Percentiles rank a stretch among this genome's conserved stretches.
phyloP scores from a whole-genome alignment of 345 rosid species.

The Noccaea caerulescens region DNA sequence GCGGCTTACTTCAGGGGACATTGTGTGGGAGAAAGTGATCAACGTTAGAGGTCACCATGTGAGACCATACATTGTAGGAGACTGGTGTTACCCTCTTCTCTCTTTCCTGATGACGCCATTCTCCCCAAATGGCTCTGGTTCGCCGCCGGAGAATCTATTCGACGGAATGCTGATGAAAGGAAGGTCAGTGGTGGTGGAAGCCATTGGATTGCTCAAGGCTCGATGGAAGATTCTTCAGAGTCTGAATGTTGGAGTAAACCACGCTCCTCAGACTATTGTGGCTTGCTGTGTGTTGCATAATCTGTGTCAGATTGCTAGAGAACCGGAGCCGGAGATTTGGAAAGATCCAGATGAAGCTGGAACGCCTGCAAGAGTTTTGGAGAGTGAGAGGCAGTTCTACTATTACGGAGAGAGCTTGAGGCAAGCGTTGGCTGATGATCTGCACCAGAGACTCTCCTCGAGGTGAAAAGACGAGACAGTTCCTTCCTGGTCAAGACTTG shows the following conservation, averaged over 20 bases:
- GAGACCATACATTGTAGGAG: constrained; percentile 90
- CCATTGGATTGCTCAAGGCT: constrained; percentile 84
- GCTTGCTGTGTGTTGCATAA: constrained; percentile 99
- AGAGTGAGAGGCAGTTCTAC: constrained; percentile 78
- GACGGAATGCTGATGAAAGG: constrained; percentile 99
- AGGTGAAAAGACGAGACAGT: constrained; percentile 47
- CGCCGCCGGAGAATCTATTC: constrained; percentile 87
- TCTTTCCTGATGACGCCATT: constrained; percentile 92
- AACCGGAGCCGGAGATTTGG: constrained; percentile 90
- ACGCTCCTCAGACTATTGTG: constrained; percentile 95
- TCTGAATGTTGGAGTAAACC: constrained; percentile 89
- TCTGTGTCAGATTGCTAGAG: constrained; percentile 92
- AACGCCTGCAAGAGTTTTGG: constrained; percentile 65
- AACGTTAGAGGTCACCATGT: constrained; percentile 83
- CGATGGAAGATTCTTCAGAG: constrained; percentile 97
- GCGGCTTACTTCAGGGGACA: constrained; percentile 80
- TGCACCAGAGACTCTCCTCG: constrained; percentile 89
- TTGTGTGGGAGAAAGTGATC: constrained; percentile 88
- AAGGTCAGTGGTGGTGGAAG: constrained; percentile 90
- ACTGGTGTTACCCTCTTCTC: constrained; percentile 91
- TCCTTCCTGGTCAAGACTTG: constrained; percentile 12
- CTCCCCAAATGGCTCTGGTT: constrained; percentile 76
- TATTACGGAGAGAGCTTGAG: constrained; percentile 84
- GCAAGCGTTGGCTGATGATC: constrained; percentile 92
- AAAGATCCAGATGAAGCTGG: constrained; percentile 90